Evolutionary conservation across 2,329 filamentous ascomycete species (phyloP).

Genomic region (Botrytis aclada): DNA sequence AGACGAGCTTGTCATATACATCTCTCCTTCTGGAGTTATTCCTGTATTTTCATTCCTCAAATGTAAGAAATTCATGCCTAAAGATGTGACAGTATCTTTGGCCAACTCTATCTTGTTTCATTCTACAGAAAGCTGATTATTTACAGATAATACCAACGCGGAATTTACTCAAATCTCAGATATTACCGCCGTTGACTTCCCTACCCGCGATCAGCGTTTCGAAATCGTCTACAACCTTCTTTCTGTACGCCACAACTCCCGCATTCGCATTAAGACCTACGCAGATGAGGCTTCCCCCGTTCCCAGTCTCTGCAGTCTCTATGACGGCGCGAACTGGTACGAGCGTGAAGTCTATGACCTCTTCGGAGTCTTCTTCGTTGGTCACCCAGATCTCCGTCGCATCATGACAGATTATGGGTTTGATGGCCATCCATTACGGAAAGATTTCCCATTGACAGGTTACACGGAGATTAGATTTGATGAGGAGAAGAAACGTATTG

Average conservation of each 20-base stretch:
- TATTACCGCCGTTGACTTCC: slow-evolving; percentile 94
- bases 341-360: slow-evolving; percentile 97
- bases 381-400: slow-evolving; percentile 89
- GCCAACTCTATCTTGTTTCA: background rate
- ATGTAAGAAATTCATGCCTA: slow-evolving; percentile 41
- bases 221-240: slow-evolving; percentile 98
- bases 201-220: slow-evolving; percentile 91
- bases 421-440: slow-evolving; percentile 93
- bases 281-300: slow-evolving; percentile 94
- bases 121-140: slow-evolving; percentile 22
- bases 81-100: background rate
- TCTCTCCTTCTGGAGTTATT: slow-evolving; percentile 81
- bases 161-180: slow-evolving; percentile 93
- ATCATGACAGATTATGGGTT: slow-evolving; percentile 99
- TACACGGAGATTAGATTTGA: slow-evolving; percentile 98
- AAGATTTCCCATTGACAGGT: slow-evolving; percentile 96
- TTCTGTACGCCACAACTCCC: slow-evolving; percentile 91
- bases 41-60: slow-evolving; percentile 95
- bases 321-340: slow-evolving; percentile 97
- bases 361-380: slow-evolving; percentile 94
- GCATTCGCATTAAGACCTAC: slow-evolving; percentile 97
- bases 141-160: slow-evolving; percentile 83
- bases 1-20: slow-evolving; percentile 94
- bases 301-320: slow-evolving; percentile 80
- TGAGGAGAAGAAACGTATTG: slow-evolving; percentile 99